Evolutionary conservation across 768 basidiomycete species (phyloP).

Genomic region (Lactarius sanguifluus): DNA sequence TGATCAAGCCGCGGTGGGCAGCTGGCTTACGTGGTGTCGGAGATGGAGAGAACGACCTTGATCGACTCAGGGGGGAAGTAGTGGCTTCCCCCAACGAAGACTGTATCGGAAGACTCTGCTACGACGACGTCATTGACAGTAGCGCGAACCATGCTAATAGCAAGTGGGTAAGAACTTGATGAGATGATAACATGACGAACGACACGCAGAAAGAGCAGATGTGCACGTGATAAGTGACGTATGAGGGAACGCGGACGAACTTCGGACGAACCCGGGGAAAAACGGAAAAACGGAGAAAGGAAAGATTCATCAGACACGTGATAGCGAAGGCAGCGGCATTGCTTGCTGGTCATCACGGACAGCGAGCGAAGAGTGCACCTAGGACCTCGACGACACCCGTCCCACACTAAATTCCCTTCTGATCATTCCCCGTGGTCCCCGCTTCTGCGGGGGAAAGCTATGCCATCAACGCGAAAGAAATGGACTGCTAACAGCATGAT

Average conservation of each 20-base stretch:
- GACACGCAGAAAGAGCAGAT: neutral
- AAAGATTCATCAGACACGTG: neutral
- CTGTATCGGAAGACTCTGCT: slow-evolving; percentile 56
- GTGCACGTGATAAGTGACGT: slow-evolving; percentile 3
- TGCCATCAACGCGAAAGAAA: slow-evolving; percentile 58
- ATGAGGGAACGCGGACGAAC: no score
- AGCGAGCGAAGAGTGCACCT: slow-evolving; percentile 1
- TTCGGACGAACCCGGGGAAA: neutral
- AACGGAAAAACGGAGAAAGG: neutral
- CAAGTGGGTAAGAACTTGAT: neutral
- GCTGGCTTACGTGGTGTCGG: slow-evolving; percentile 49
- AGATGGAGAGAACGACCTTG: slow-evolving; percentile 43
- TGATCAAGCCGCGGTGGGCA: slow-evolving; percentile 11
- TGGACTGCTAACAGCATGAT: slow-evolving; percentile 82
- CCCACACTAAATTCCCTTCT: slow-evolving; percentile 5
- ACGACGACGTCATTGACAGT: slow-evolving; percentile 50
- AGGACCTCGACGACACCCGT: neutral
- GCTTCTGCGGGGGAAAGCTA: slow-evolving; percentile 65
- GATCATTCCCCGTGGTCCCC: slow-evolving; percentile 34
- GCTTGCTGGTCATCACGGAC: slow-evolving; percentile 8
- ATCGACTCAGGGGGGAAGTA: slow-evolving; percentile 69
- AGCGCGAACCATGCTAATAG: slow-evolving; percentile 48
- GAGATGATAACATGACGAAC: neutral
- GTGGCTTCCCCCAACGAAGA: slow-evolving; percentile 64
- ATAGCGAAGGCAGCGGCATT: neutral